Evolutionary conservation across 2,329 filamentous ascomycete species (phyloP).

Genomic region (Teratosphaeria gauchensis): DNA sequence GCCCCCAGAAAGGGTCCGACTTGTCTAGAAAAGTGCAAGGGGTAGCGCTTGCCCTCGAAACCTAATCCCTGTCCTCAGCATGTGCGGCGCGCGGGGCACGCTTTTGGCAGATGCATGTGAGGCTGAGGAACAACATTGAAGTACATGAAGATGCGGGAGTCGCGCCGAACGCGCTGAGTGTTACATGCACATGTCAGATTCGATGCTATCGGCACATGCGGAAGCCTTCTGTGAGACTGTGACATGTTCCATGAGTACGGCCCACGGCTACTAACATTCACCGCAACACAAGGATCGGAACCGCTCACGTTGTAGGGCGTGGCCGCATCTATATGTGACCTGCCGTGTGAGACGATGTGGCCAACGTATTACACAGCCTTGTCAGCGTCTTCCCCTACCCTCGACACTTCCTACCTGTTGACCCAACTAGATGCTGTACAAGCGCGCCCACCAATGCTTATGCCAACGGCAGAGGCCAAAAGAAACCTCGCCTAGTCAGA

Average conservation of each 20-base stretch:
- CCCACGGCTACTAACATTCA: not conserved
- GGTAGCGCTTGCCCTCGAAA: not conserved
- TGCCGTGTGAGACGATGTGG: not conserved
- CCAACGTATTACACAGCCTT: not conserved
- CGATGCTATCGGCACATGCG: not conserved
- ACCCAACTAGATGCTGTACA: not conserved
- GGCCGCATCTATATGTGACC: not conserved
- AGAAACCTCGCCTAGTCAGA: not conserved
- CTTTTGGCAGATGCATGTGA: not conserved
- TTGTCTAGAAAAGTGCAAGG: not conserved
- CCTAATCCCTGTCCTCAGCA: not conserved
- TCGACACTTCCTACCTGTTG: not conserved
- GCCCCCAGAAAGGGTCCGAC: not conserved
- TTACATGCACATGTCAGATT: not conserved
- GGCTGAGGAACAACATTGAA: not conserved
- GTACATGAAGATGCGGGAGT: not conserved
- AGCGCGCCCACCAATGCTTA: not conserved
- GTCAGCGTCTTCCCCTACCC: not conserved
- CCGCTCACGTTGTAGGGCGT: too few species aligned
- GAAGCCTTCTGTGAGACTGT: not conserved
- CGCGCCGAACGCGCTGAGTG: not conserved
- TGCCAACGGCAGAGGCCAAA: not conserved
- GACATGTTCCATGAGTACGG: not conserved
- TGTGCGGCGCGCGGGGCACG: not conserved
- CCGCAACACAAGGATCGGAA: not conserved